Evolutionary conservation across 257 asterid species (phyloP).

Genomic region (Nicotiana sylvestris): DNA sequence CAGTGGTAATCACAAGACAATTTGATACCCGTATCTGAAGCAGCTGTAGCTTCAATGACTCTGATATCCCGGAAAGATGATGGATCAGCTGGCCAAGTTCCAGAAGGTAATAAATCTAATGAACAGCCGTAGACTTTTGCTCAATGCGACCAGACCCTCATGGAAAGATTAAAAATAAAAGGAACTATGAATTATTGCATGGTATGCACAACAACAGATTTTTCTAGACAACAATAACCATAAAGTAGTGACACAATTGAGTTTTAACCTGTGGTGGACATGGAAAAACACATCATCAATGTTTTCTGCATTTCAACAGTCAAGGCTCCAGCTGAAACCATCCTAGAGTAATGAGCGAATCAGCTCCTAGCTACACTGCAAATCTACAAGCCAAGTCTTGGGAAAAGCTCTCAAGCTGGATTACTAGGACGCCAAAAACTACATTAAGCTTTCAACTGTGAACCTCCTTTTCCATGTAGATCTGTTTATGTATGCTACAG

Average conservation of each 20-base stretch:
- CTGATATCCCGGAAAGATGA: not conserved
- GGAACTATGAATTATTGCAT: not conserved
- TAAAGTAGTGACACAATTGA: not conserved
- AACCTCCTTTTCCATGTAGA: not conserved
- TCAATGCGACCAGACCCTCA: not conserved
- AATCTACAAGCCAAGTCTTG: not conserved
- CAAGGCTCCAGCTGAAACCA: not conserved
- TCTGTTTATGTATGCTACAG: not conserved
- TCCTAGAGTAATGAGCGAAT: not conserved
- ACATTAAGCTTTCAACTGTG: not conserved
- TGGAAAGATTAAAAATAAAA: not conserved
- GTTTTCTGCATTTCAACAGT: slow-evolving; percentile 2
- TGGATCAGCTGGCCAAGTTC: slow-evolving; percentile 4
- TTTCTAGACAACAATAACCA: slow-evolving; percentile 1
- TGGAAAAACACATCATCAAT: not conserved
- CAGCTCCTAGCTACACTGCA: not conserved
- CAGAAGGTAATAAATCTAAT: not conserved
- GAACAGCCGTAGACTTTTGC: not conserved
- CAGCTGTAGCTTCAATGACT: not conserved
- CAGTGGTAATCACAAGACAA: not conserved
- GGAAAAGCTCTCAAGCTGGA: not conserved
- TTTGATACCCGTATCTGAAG: not conserved
- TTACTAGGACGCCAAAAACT: not conserved
- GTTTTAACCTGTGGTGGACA: not conserved
- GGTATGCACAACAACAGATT: not conserved